These are phyloP conservation scores for Aegilops tauschii DNA, from an alignment of 176 grass and related monocot species.

Conservation along the genomic window DNA sequence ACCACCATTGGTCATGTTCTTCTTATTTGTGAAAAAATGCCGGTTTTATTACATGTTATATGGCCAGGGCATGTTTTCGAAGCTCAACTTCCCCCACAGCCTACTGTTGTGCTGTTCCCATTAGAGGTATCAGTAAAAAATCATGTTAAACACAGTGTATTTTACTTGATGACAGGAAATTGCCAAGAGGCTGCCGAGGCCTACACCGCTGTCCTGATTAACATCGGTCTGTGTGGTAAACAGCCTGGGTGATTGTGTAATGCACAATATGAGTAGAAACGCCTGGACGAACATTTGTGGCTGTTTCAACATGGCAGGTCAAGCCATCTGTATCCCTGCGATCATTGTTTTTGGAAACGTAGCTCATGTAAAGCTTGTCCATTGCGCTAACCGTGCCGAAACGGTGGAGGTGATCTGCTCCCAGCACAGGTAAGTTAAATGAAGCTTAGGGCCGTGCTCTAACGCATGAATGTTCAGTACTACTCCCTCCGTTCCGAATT, in stretches of 20 bases:
- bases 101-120: neutral
- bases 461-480: neutral
- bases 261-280: constrained; percentile 16
- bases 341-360: neutral
- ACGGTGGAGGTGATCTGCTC: neutral
- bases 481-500: too few relatives aligned
- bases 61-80: neutral
- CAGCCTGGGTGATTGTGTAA: neutral
- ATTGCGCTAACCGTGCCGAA: neutral
- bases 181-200: constrained; percentile 31
- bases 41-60: neutral
- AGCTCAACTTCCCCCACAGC: neutral
- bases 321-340: constrained; percentile 1
- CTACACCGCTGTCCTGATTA: constrained; percentile 27
- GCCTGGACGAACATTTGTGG: neutral
- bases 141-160: neutral
- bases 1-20: neutral
- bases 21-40: neutral
- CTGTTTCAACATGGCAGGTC: neutral
- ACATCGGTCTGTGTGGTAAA: neutral
- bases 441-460: neutral
- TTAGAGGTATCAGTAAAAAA: neutral
- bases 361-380: neutral
- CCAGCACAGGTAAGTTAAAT: neutral
- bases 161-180: constrained; percentile 32